phyloP scores from a whole-genome alignment of 371 early-diverging fungal genomes.

The Haplosporangium sp. region DNA sequence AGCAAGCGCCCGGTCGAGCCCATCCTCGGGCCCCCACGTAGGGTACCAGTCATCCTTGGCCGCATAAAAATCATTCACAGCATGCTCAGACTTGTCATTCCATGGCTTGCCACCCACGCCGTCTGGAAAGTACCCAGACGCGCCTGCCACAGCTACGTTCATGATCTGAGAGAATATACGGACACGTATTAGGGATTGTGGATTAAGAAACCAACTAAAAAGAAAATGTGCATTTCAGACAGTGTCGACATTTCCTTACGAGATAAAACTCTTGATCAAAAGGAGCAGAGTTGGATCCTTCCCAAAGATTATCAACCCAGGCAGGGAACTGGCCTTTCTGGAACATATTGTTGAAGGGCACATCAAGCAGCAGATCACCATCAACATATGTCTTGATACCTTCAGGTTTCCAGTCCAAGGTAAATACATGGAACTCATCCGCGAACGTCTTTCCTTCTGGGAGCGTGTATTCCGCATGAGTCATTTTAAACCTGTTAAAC shows the following conservation, averaged over 20 bases:
- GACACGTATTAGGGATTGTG: not conserved
- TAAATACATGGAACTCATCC: slow-evolving; percentile 60
- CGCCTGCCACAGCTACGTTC: slow-evolving; percentile 79
- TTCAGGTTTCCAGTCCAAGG: slow-evolving; percentile 73
- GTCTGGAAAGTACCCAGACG: slow-evolving; percentile 73
- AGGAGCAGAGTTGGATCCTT: slow-evolving; percentile 64
- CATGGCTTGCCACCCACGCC: slow-evolving; percentile 53
- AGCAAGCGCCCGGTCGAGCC: slow-evolving; percentile 62
- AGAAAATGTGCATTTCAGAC: not conserved
- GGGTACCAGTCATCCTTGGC: slow-evolving; percentile 63
- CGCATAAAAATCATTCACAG: slow-evolving; percentile 63
- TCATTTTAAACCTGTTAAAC: slow-evolving; percentile 57
- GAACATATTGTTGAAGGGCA: slow-evolving; percentile 64
- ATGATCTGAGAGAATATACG: slow-evolving; percentile 56
- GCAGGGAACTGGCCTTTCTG: slow-evolving; percentile 62
- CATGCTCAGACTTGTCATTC: slow-evolving; percentile 55
- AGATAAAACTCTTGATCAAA: slow-evolving; percentile 76
- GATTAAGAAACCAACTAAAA: not conserved
- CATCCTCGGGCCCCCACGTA: slow-evolving; percentile 64
- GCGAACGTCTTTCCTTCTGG: slow-evolving; percentile 56
- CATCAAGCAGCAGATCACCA: slow-evolving; percentile 61
- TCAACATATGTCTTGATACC: slow-evolving; percentile 73
- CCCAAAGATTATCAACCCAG: slow-evolving; percentile 67
- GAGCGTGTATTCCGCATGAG: slow-evolving; percentile 56
- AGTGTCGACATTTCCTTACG: slow-evolving; percentile 25